phyloP scores from a whole-genome alignment of 768 basidiomycete species.

The Tricholomella constricta region DNA sequence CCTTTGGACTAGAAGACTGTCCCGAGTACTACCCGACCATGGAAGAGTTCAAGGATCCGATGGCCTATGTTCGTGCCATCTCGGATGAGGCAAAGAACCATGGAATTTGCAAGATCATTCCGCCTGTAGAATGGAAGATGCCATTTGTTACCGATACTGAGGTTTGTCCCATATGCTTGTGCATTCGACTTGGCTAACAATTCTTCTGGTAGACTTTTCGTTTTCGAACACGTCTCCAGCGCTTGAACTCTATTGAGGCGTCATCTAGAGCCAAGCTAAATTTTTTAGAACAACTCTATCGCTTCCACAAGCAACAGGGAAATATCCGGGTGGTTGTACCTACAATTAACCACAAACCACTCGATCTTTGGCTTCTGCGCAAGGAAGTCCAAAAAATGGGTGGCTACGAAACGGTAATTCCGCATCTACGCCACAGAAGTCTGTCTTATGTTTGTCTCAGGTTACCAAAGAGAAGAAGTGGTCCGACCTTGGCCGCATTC shows the following conservation, averaged over 20 bases:
- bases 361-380: conserved; percentile 92
- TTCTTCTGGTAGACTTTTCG: conserved; percentile 69
- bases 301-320: conserved; percentile 95
- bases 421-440: conserved; percentile 9
- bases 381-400: conserved; percentile 91
- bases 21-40: conserved; percentile 84
- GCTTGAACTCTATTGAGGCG: conserved; percentile 96
- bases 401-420: conserved; percentile 80
- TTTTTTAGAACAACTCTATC: conserved; percentile 95
- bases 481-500: conserved; percentile 78
- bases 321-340: conserved; percentile 90
- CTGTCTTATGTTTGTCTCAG: conserved; percentile 39
- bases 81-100: conserved; percentile 67
- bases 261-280: conserved; percentile 96
- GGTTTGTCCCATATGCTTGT: conserved; percentile 48
- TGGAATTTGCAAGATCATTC: conserved; percentile 96
- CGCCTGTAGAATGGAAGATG: conserved; percentile 93
- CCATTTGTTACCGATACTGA: conserved; percentile 94
- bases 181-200: conserved; percentile 40
- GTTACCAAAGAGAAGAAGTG: conserved; percentile 85
- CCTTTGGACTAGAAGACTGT: conserved; percentile 88
- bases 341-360: conserved; percentile 86
- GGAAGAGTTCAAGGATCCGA: conserved; percentile 94
- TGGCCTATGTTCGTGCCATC: conserved; percentile 88
- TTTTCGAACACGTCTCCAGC: conserved; percentile 93